Percentiles rank a stretch among this genome's conserved stretches.
phyloP scores from a whole-genome alignment of 805 yeast species.

The Lipomyces spencermartinsiae region DNA sequence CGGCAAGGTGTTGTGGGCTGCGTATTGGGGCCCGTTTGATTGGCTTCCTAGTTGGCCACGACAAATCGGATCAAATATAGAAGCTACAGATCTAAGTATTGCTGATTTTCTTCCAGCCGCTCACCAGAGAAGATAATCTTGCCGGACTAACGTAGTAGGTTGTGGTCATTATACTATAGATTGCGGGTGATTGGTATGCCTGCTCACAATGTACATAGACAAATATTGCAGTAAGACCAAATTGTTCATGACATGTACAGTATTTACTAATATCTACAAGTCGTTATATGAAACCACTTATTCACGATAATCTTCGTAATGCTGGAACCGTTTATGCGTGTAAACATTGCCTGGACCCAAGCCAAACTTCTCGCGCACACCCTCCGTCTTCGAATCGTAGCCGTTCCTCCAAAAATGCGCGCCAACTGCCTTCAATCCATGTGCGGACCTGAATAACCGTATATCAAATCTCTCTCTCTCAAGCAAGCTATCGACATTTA shows the following conservation, averaged over 20 bases:
- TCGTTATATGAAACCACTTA: background rate
- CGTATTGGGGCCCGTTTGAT: conserved; percentile 23
- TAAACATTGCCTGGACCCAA: conserved; percentile 76
- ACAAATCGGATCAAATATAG: conserved; percentile 14
- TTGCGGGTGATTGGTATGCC: background rate
- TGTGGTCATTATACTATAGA: background rate
- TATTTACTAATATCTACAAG: conserved; percentile 8
- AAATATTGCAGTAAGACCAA: background rate
- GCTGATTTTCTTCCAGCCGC: background rate
- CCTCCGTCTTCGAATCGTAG: conserved; percentile 76
- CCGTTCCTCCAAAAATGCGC: conserved; percentile 89
- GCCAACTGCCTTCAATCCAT: conserved; percentile 77
- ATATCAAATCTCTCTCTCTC: conserved; percentile 67
- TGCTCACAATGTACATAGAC: background rate
- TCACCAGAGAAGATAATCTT: background rate
- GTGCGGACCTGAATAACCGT: conserved; percentile 63
- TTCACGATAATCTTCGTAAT: conserved; percentile 13
- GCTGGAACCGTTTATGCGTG: conserved; percentile 30
- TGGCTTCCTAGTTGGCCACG: conserved; percentile 28
- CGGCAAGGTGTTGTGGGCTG: conserved; percentile 65
- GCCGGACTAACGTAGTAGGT: background rate
- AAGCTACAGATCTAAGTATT: background rate
- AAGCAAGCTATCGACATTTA: conserved; percentile 39
- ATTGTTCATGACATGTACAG: conserved; percentile 1
- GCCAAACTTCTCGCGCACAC: conserved; percentile 74